Base-by-base conservation (phyloP, 768 basidiomycete genomes). In the Boletales sp. region DNA sequence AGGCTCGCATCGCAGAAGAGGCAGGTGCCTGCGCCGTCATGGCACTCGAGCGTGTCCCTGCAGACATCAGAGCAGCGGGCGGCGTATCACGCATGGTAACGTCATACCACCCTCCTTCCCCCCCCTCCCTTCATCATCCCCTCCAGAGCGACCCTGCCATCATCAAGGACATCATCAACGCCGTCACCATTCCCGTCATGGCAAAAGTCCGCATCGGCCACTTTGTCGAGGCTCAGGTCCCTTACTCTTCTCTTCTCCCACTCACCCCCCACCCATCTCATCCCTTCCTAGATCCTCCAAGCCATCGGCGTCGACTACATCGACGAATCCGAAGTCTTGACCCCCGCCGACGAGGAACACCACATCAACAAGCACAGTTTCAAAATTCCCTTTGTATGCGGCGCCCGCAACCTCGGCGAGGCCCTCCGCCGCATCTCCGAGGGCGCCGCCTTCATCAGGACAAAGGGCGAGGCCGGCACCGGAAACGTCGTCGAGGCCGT, bases 11-110 rank as follows among this genome's bases (percentile, higher is more conserved):
- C 59, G 95, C 95, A 40, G 95, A 98, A 65, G 92, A 94, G 65
- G 95, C 95, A 9, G 95, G 95, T 41, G 95, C 95, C 8, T 93
- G 91, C 65, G 95, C 95, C 51, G 95, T 99, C 55, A 98, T 99
- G 95, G 92, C 92, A 5, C 80, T 94, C 31, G 92, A 96, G 70
- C 79, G 94, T 50, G 91, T 99, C 4, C 95, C 95, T 10, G 94
- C 94, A 12, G 93, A 97, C 65, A 98, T 99, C 63, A 81, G 95
- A 53, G 78, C 78, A 15, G 76, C 90, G 66, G 95, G 95, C 31
- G 95, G 95, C 51, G 95, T 99, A 47, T 92, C 95, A 0, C 79
- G 95, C 53, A 99, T 99, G 95, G 93, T 91, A 59, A 57, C 82
- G 63, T 35, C 50, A 39, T 28, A 12, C 50, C 3, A n/a, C 25